Base-by-base conservation (phyloP, 768 basidiomycete genomes). In the Mycena haematopus region DNA sequence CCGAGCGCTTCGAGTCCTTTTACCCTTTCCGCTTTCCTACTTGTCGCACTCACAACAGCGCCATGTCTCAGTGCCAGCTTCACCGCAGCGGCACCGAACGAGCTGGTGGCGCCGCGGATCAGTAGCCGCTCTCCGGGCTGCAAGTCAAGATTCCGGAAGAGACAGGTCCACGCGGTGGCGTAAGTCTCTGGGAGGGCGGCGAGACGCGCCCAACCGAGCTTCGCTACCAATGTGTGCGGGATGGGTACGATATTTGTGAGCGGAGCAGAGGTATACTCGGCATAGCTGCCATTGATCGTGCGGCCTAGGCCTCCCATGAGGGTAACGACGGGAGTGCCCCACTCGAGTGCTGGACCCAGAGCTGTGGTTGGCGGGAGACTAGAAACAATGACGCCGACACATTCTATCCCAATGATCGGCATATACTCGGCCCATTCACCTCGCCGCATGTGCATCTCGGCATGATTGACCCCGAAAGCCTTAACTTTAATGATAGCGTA, bases 391-490 rank as follows among this genome's bases (percentile, higher is more conserved):
- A 62, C 59, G 24, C 70, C 70, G 27, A 66, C 70, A 49, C 70
- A 71, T 53, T 71, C 68, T 55, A 71, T 69, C 8, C 70, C 70
- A 22, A 64, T 64, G 11, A 71, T 65, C 15, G 70, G 68, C 62
- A 68, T 68, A 40, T 25, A 44, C 53, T 71, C 70, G 14, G 68
- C 68, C 70, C 70, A 71, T 44, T 71, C 70, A 13, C 70, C 68
- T 24, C 59, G 45, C n/a, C 70, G 62, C 70, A 71, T 71, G 52
- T 71, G 68, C 63, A 69, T 68, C 33, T 71, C 70, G 21, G 70
- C 70, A 36, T 71, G 70, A 45, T 70, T 70, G 54, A 70, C 47
- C 4, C 69, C 68, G 25, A 71, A 71, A 15, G 64, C 66, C 33
- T 65, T 65, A 1, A 71, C 60, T 44, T 59, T 53, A 60, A 70